Percentiles rank a stretch among this genome's conserved stretches.
phyloP scores from a whole-genome alignment of 768 basidiomycete species.

The Fomitopsis pulvina region DNA sequence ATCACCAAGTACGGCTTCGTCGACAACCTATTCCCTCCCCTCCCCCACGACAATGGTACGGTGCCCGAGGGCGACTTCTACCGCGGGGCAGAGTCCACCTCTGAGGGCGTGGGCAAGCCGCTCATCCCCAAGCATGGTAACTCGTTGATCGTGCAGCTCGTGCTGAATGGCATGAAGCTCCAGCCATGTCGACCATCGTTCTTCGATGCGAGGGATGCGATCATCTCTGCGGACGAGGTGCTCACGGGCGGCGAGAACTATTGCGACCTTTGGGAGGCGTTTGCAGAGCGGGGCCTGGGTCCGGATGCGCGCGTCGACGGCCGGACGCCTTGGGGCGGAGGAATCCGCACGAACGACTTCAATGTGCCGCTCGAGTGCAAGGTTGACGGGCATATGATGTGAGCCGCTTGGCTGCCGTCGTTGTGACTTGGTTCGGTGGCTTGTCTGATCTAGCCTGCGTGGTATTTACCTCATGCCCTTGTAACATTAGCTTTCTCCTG shows the following conservation, averaged over 20 bases:
- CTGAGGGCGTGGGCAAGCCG: conserved; percentile 40
- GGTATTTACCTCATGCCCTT: background rate
- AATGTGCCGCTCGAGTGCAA: conserved; percentile 36
- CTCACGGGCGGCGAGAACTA: conserved; percentile 92
- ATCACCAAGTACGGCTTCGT: conserved; percentile 81
- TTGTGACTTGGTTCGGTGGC: too few relatives aligned
- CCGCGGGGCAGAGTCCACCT: conserved; percentile 30
- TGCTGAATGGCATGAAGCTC: conserved; percentile 90
- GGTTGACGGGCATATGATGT: conserved; percentile 15
- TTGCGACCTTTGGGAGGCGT: conserved; percentile 83
- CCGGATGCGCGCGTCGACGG: conserved; percentile 67
- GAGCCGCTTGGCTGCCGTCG: background rate
- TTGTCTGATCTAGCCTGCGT: too few relatives aligned
- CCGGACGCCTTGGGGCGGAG: conserved; percentile 90
- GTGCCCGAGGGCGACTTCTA: conserved; percentile 75
- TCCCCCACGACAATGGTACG: conserved; percentile 53
- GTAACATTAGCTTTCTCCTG: too few relatives aligned
- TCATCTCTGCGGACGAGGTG: conserved; percentile 84
- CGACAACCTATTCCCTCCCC: conserved; percentile 75
- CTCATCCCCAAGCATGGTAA: conserved; percentile 90
- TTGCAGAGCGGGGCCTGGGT: conserved; percentile 78
- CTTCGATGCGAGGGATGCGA: conserved; percentile 86
- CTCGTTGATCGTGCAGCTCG: conserved; percentile 76
- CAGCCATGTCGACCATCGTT: conserved; percentile 88
- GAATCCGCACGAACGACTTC: conserved; percentile 59